These are phyloP conservation scores for Penicillium mononematosum DNA, from an alignment of 495 filamentous ascomycete species.

Conservation along the genomic window DNA sequence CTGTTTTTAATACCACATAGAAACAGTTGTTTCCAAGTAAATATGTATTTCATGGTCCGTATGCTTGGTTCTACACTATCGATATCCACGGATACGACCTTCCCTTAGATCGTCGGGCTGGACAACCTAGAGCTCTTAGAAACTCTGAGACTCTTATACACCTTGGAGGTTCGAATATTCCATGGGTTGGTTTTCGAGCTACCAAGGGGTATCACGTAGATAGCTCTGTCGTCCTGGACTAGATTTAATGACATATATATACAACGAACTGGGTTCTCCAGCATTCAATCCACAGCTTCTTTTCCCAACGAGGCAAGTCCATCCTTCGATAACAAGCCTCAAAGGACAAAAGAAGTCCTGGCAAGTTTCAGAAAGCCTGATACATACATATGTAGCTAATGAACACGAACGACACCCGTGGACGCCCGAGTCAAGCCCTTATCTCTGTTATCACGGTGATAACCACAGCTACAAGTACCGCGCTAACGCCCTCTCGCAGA, in stretches of 20 bases:
- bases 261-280: neutral
- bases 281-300: neutral
- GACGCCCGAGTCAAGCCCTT: neutral
- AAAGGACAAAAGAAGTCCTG: neutral
- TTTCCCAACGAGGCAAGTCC: slow-evolving; percentile 4
- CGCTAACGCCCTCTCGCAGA: neutral
- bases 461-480: neutral
- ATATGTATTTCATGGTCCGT: neutral
- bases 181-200: neutral
- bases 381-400: neutral
- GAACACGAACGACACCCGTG: neutral
- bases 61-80: neutral
- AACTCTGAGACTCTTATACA: neutral
- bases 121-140: neutral
- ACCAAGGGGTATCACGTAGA: neutral
- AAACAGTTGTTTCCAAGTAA: slow-evolving; percentile 24
- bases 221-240: neutral
- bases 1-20: slow-evolving; percentile 44
- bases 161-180: neutral
- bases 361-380: neutral
- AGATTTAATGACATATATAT: neutral
- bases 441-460: slow-evolving; percentile 5
- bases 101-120: neutral
- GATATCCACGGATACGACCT: neutral
- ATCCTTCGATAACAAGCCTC: slow-evolving; percentile 5